Conservation (phyloP, 108 stramenopile genomes). For the Schizochytrium sp. region DNA sequence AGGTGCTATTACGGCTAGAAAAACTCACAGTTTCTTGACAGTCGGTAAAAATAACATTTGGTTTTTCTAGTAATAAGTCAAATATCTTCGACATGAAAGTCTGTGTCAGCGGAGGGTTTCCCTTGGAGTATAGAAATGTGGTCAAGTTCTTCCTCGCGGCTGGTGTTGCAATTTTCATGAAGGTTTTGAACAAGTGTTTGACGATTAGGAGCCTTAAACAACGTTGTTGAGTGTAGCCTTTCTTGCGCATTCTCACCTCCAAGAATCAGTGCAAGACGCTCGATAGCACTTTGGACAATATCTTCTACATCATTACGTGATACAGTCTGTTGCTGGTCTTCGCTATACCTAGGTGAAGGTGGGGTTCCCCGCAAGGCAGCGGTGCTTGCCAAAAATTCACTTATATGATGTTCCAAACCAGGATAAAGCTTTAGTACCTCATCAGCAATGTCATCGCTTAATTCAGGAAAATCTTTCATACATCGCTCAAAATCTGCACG, state of each 20-base stretch:
- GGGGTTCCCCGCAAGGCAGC: neutral
- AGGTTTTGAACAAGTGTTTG: too few relatives aligned
- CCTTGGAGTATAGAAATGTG: too few relatives aligned
- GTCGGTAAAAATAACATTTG: too few relatives aligned
- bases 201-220: too few relatives aligned
- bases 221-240: too few relatives aligned
- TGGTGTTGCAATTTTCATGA: too few relatives aligned
- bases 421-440: conserved; percentile 54
- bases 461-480: conserved; percentile 24
- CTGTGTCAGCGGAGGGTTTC: too few relatives aligned
- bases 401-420: neutral
- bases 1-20: too few relatives aligned
- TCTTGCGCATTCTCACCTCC: neutral
- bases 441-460: conserved; percentile 5
- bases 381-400: neutral
- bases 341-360: neutral
- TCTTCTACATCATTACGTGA: neutral
- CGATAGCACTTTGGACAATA: conserved; percentile 9
- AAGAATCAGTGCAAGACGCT: neutral
- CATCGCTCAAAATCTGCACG: neutral
- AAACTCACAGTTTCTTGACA: too few relatives aligned
- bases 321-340: neutral
- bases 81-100: too few relatives aligned
- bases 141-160: too few relatives aligned
- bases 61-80: too few relatives aligned